A percentile compares a stretch with the other conserved stretches of the same genome.
Evolutionary conservation across 139 green algal species (phyloP).

Genomic region (Chlorella sp.): DNA sequence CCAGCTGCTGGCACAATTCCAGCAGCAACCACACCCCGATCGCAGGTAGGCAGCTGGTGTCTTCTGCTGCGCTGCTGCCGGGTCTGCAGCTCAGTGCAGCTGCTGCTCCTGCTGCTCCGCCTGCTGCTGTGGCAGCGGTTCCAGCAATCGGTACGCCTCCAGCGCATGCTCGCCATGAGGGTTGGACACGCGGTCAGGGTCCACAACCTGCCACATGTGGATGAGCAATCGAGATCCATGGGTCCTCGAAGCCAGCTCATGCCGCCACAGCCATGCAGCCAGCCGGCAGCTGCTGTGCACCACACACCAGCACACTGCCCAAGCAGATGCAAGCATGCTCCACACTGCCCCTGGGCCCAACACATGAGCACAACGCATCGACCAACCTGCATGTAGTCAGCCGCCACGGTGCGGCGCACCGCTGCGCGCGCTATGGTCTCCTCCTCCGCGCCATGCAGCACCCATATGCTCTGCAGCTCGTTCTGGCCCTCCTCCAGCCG

Average conservation of each 20-base stretch:
- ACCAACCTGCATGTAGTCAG: slow-evolving; percentile 19
- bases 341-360: too few relatives aligned
- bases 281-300: too few relatives aligned
- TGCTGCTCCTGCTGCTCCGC: not conserved
- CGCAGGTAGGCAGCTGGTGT: too few relatives aligned
- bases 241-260: too few relatives aligned
- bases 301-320: too few relatives aligned
- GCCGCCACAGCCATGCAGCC: too few relatives aligned
- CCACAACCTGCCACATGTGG: slow-evolving; percentile 1
- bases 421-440: not conserved
- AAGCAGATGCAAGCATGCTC: too few relatives aligned
- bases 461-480: not conserved
- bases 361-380: too few relatives aligned
- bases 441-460: not conserved
- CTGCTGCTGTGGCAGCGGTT: not conserved
- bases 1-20: too few relatives aligned
- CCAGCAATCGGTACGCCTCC: slow-evolving; percentile 4
- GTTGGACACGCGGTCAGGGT: slow-evolving; percentile 24
- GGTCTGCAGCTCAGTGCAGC: not conserved
- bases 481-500: slow-evolving; percentile 10
- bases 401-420: not conserved
- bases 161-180: slow-evolving; percentile 18
- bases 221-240: too few relatives aligned
- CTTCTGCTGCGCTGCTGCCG: too few relatives aligned
- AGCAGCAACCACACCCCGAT: too few relatives aligned